Percentiles rank a stretch among this genome's conserved stretches.
Evolutionary conservation across 2,329 filamentous ascomycete genomes (phyloP).

Genomic region (Scedosporium dehoogii): DNA sequence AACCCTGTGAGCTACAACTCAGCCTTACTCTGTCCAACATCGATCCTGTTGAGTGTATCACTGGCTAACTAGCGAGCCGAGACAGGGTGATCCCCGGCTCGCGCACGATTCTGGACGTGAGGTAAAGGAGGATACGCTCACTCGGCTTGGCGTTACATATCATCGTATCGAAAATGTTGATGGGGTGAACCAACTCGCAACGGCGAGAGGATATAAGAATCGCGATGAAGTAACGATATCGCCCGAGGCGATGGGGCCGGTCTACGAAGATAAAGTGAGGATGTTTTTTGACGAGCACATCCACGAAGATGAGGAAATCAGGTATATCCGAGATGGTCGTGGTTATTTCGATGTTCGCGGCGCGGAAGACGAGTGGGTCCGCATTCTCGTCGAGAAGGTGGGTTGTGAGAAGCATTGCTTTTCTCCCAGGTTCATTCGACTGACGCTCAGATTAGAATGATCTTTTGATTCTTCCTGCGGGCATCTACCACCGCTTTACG

Average conservation of each 20-base stretch:
- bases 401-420: conserved; percentile 2
- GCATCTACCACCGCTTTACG: conserved; percentile 96
- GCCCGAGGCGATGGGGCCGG: conserved; percentile 70
- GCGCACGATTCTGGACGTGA: conserved; percentile 75
- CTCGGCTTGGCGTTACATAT: conserved; percentile 71
- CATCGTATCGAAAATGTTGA: conserved; percentile 53
- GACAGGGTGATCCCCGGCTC: conserved; percentile 83
- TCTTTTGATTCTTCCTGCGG: conserved; percentile 84
- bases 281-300: conserved; percentile 91
- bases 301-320: conserved; percentile 97
- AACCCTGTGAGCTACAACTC: conserved; percentile 31
- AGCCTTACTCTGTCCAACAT: conserved; percentile 3
- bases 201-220: conserved; percentile 77
- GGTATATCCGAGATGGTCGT: conserved; percentile 79
- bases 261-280: conserved; percentile 91
- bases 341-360: conserved; percentile 92
- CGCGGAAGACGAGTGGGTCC: conserved; percentile 76
- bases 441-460: conserved; percentile 41
- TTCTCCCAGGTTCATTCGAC: background rate
- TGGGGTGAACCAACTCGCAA: conserved; percentile 64
- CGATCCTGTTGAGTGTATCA: background rate
- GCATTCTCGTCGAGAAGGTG: conserved; percentile 72
- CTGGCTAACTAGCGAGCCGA: conserved; percentile 5
- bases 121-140: conserved; percentile 56
- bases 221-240: conserved; percentile 88